Evolutionary conservation across 179 eudicot species (phyloP).

Genomic region (Camellia oleifera): DNA sequence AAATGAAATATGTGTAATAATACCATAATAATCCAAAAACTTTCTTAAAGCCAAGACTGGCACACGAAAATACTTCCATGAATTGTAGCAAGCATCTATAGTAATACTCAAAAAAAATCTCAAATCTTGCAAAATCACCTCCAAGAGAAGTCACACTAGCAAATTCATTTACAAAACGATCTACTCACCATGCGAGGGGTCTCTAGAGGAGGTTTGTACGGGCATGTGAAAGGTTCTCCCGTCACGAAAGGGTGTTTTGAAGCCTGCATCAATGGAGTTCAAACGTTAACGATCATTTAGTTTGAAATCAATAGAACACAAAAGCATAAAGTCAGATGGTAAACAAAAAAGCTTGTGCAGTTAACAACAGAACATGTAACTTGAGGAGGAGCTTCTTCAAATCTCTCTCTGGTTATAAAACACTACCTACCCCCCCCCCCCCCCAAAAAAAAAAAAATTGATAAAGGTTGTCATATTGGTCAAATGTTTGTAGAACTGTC

Average conservation of each 20-base stretch:
- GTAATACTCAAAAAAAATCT: background rate
- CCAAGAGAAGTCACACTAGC: constrained; percentile 15
- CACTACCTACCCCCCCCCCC: background rate
- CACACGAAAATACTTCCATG: background rate
- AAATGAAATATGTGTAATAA: background rate
- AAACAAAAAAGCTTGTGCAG: background rate
- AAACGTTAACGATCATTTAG: background rate
- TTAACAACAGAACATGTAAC: background rate
- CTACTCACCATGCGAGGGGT: constrained; percentile 80
- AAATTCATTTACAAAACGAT: constrained; percentile 8
- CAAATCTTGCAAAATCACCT: constrained; percentile 7
- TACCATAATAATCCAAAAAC: background rate
- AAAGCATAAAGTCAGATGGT: background rate
- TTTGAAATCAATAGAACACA: background rate
- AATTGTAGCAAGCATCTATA: background rate
- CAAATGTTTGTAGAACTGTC: background rate
- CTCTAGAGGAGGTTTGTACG: constrained; percentile 79
- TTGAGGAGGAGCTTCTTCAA: background rate
- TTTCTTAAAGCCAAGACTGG: constrained; percentile 2
- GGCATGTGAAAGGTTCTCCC: constrained; percentile 91
- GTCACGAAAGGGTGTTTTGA: constrained; percentile 94
- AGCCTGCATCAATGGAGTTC: constrained; percentile 52
- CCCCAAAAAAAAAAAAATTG: no score
- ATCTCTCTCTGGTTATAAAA: no score
- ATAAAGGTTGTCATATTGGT: background rate